phyloP scores from a whole-genome alignment of 331 rosid genomes.

The Malus hybrid region DNA sequence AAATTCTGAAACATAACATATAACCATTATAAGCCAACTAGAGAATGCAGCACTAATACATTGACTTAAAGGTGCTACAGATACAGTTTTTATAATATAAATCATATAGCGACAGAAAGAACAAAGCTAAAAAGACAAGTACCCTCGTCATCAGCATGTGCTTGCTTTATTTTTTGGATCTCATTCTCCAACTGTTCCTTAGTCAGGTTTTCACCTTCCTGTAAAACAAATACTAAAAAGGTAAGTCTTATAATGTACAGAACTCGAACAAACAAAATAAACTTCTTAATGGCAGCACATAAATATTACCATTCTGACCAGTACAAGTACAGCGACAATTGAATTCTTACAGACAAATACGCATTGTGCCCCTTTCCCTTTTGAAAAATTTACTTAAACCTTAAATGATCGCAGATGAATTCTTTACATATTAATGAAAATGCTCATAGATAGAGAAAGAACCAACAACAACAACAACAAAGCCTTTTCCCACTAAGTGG shows the following conservation, averaged over 20 bases:
- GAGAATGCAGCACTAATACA: background rate
- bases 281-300: background rate
- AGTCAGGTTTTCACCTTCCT: conserved; percentile 80
- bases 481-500: too few relatives aligned
- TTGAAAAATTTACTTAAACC: background rate
- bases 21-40: conserved; percentile 5
- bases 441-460: background rate
- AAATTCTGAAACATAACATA: conserved; percentile 46
- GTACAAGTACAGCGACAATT: background rate
- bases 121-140: background rate
- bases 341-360: background rate
- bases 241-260: background rate
- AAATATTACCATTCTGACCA: background rate
- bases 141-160: conserved; percentile 95
- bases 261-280: background rate
- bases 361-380: background rate
- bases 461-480: too few relatives aligned
- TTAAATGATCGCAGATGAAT: background rate
- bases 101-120: background rate
- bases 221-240: conserved; percentile 10
- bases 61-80: background rate
- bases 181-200: conserved; percentile 71
- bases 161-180: conserved; percentile 75
- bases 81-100: background rate
- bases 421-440: background rate